Percentiles rank a stretch among this genome's conserved stretches.
phyloP scores from a whole-genome alignment of 2,329 filamentous ascomycete genomes.

The Exophiala sp. region DNA sequence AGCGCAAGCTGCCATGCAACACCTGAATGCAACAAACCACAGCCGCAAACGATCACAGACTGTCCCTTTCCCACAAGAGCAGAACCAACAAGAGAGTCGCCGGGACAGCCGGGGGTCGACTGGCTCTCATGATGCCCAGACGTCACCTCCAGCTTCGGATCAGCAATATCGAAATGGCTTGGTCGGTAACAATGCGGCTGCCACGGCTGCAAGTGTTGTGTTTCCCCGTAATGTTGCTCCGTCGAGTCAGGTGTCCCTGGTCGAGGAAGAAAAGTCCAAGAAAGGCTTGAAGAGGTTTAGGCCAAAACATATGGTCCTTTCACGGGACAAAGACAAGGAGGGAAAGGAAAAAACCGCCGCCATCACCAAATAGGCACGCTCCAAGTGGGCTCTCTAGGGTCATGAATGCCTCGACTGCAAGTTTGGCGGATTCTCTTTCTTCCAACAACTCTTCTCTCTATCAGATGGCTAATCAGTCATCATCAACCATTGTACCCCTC shows the following conservation, averaged over 20 bases:
- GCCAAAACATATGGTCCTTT: slow-evolving; percentile 58
- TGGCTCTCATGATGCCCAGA: slow-evolving; percentile 28
- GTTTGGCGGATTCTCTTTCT: slow-evolving; percentile 49
- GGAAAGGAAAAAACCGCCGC: slow-evolving; percentile 47
- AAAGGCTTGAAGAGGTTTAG: slow-evolving; percentile 63
- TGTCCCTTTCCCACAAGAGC: slow-evolving; percentile 39
- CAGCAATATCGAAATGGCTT: slow-evolving; percentile 47
- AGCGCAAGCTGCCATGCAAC: slow-evolving; percentile 60
- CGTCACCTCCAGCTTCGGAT: slow-evolving; percentile 24
- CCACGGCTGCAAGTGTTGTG: slow-evolving; percentile 57
- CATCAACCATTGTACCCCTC: slow-evolving; percentile 45
- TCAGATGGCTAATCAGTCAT: slow-evolving; percentile 55
- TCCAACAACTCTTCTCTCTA: slow-evolving; percentile 55
- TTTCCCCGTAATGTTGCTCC: slow-evolving; percentile 50
- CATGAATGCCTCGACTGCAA: slow-evolving; percentile 57
- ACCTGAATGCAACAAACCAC: slow-evolving; percentile 38
- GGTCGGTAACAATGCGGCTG: slow-evolving; percentile 51
- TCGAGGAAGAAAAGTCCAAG: slow-evolving; percentile 43
- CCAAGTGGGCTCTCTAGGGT: slow-evolving; percentile 49
- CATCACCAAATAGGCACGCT: slow-evolving; percentile 55
- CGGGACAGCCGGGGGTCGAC: slow-evolving; percentile 35
- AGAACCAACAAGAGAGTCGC: slow-evolving; percentile 29
- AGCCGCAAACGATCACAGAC: slow-evolving; percentile 53
- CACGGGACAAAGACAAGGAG: slow-evolving; percentile 51
- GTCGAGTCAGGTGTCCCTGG: slow-evolving; percentile 29